A percentile compares a stretch with the other conserved stretches of the same genome.
Conservation (phyloP, 2,329 filamentous ascomycete genomes). For the Raffaelea albimanens region DNA sequence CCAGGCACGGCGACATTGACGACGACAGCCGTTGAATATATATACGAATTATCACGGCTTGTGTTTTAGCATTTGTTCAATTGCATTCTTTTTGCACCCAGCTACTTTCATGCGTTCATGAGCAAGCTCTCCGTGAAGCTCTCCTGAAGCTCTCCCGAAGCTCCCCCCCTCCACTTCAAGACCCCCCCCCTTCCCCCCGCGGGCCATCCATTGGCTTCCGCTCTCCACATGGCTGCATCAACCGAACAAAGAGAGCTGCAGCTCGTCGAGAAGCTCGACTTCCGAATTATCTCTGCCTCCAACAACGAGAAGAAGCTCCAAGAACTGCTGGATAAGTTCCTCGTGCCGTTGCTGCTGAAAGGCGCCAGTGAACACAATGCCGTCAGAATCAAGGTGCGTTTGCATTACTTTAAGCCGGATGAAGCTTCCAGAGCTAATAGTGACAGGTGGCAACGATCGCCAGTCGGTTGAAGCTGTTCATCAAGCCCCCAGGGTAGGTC, state of each 20-base stretch:
- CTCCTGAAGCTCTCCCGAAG: too few relatives aligned
- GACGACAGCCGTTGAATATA: too few relatives aligned
- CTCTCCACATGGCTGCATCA: conserved; percentile 7
- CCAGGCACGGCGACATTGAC: too few relatives aligned
- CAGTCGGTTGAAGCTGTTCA: conserved; percentile 43
- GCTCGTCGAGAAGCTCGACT: conserved; percentile 76
- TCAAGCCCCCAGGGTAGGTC: conserved; percentile 37
- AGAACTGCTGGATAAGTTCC: conserved; percentile 64
- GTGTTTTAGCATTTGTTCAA: too few relatives aligned
- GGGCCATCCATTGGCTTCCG: too few relatives aligned
- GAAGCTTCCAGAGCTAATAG: too few relatives aligned
- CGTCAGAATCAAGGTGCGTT: conserved; percentile 64
- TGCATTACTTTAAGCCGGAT: not conserved
- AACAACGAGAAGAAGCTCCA: conserved; percentile 79
- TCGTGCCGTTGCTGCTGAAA: conserved; percentile 77
- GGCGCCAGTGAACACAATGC: conserved; percentile 69
- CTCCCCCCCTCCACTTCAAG: not conserved
- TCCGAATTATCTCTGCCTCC: conserved; percentile 68
- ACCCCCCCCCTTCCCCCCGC: too few relatives aligned
- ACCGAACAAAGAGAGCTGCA: conserved; percentile 64
- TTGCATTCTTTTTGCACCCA: too few relatives aligned
- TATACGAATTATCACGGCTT: too few relatives aligned
- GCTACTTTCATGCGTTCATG: too few relatives aligned
- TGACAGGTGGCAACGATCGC: conserved; percentile 39
- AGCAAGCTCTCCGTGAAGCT: too few relatives aligned